A percentile compares a stretch with the other conserved stretches of the same genome.
Conservation (phyloP, 2,329 filamentous ascomycete genomes). For the Penicillium sp. region DNA sequence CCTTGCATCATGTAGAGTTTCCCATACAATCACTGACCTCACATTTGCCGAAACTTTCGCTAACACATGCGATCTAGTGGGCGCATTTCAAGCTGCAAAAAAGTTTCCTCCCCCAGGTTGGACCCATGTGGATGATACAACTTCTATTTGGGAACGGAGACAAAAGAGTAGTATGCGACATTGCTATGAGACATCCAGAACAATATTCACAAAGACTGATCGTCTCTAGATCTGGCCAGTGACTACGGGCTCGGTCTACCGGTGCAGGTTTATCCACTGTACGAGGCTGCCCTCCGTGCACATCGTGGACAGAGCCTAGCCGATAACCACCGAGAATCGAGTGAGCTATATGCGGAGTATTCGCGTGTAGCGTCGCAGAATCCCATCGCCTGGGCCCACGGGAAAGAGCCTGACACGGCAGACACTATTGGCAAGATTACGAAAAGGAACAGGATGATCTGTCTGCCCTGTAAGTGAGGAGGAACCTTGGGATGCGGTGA, state of each 20-base stretch:
- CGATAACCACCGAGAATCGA: constrained; percentile 63
- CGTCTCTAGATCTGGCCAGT: constrained; percentile 54
- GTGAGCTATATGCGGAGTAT: constrained; percentile 64
- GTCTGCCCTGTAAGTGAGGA: constrained; percentile 61
- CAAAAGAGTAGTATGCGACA: neutral
- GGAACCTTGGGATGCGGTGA: too few species aligned
- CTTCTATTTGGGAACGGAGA: constrained; percentile 3
- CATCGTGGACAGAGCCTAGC: constrained; percentile 57
- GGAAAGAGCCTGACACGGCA: constrained; percentile 50
- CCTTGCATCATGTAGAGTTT: constrained; percentile 55
- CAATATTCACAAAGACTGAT: neutral
- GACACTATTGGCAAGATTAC: constrained; percentile 58
- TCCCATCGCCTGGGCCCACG: constrained; percentile 62
- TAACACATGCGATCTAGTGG: constrained; percentile 44
- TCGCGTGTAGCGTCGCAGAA: constrained; percentile 59
- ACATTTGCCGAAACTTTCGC: neutral
- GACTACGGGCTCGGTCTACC: constrained; percentile 60
- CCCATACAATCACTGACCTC: constrained; percentile 14
- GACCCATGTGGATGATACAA: constrained; percentile 44
- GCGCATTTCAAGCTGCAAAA: constrained; percentile 55
- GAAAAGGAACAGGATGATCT: constrained; percentile 68
- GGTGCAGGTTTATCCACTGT: constrained; percentile 69
- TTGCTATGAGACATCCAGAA: neutral
- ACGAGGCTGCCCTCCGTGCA: constrained; percentile 66
- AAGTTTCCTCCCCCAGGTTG: constrained; percentile 64